Percentiles rank a stretch among this genome's conserved stretches.
These are phyloP conservation scores for Melampsora larici-populina DNA, from an alignment of 1,284 basidiomycete genomes.

Conservation along the genomic window DNA sequence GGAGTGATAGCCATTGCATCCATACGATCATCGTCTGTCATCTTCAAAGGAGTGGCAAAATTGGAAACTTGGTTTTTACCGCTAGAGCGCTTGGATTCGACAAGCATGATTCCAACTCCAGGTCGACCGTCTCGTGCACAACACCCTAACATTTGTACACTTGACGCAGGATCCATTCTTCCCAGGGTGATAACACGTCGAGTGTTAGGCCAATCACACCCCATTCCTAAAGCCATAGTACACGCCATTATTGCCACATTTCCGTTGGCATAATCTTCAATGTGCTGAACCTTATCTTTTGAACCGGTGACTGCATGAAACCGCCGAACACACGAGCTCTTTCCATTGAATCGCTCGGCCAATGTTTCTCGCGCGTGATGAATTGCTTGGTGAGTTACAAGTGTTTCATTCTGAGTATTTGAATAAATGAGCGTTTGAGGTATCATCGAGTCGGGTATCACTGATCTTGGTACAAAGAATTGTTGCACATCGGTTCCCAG, in stretches of 20 bases:
- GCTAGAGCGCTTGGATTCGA: background rate
- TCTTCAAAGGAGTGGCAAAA: background rate
- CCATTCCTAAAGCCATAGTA: constrained; percentile 1
- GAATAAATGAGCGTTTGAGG: background rate
- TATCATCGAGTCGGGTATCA: background rate
- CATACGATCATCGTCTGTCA: constrained; percentile 5
- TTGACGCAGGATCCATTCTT: background rate
- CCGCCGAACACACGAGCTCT: background rate
- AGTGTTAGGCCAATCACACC: background rate
- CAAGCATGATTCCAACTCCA: background rate
- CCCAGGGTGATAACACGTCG: background rate
- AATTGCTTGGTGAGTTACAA: background rate
- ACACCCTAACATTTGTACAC: background rate
- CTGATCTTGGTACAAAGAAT: background rate
- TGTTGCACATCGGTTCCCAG: background rate
- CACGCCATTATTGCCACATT: no score
- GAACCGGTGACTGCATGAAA: background rate
- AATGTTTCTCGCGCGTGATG: background rate
- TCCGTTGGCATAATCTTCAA: no score
- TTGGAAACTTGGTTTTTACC: background rate
- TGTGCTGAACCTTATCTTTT: no score
- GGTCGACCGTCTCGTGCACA: background rate
- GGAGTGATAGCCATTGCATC: constrained; percentile 12
- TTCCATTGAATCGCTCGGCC: background rate
- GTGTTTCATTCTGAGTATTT: background rate